Base-by-base conservation (phyloP, 345 rosid genomes). In the Trapa incisa region DNA sequence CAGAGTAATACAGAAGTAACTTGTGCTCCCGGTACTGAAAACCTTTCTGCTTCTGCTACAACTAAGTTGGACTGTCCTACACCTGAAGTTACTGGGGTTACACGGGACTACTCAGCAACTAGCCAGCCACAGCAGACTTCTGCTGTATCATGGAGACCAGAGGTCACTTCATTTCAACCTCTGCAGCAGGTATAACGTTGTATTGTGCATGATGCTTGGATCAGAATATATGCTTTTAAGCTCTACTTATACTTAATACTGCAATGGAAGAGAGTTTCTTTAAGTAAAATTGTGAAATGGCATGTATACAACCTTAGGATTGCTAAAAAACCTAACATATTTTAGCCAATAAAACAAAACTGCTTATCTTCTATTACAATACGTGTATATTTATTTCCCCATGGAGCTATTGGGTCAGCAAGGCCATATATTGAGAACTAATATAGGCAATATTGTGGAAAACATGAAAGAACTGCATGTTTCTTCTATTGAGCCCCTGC, bases 1-100 rank as follows among this genome's bases (percentile, higher is more conserved):
- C 92, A 85, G 74, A 58, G 10, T 12, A 4, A 58, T 58, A 75
- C 97, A 38, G 99, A 95, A 83, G 97, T 89, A 68, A 93, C 80
- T 66, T 95, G 99, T 80, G 99, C 99, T 65, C 99, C 97, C 0
- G 99, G 99, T 67, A 95, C 97, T 17, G 99, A 95, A 74, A 89
- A 83, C 72, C 71, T 84, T 76, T 77, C 93, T 74, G 79, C 80
- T 80, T 43, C 84, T 65, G 72, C 78, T 75, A 67, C 87, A 53
- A 72, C 82, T 75, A 85, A 78, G 66, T 87, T 76, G 78, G 87
- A 77, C 45, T 80, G 81, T 76, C 78, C 86, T 65, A 79, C 62
- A 77, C 75, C 89, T 63, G 78, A 76, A 75, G 85, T 81, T 75
- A 56, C 82, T 65, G 76, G 75, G 78, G 91, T 81, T 64, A 65